Percentiles rank a stretch among this genome's conserved stretches.
These are phyloP conservation scores for Erucastrum elatum DNA, from an alignment of 345 rosid genomes.

Conservation along the genomic window DNA sequence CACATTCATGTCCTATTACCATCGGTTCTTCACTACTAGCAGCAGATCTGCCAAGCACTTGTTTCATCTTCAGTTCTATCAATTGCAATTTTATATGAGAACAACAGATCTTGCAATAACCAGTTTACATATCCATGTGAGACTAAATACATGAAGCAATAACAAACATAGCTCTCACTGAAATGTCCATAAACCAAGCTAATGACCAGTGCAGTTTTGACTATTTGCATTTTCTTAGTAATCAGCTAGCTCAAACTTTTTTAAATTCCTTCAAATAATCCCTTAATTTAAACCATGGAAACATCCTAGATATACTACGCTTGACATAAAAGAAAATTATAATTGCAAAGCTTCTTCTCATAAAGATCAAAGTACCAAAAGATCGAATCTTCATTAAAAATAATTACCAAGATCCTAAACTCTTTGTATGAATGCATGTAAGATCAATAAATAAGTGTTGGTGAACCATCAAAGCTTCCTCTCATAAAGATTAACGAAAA, in stretches of 20 bases:
- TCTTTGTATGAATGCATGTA: not conserved
- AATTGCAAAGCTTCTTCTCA: not conserved
- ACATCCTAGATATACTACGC: not conserved
- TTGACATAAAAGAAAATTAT: not conserved
- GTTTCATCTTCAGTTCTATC: too few species aligned
- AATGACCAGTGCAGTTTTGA: not conserved
- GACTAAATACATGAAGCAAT: not conserved
- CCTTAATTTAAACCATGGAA: not conserved
- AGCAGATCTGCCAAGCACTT: too few species aligned
- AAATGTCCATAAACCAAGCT: not conserved
- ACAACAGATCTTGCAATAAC: too few species aligned
- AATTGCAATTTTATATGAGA: too few species aligned
- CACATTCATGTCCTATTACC: slow-evolving; percentile 98
- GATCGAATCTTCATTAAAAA: not conserved
- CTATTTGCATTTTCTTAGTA: not conserved
- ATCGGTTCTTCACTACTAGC: slow-evolving; percentile 61
- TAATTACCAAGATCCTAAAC: not conserved
- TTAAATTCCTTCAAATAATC: too few species aligned
- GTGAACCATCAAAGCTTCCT: not conserved
- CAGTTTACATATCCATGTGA: too few species aligned
- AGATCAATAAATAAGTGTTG: not conserved
- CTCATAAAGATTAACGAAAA: not conserved
- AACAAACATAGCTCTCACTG: not conserved
- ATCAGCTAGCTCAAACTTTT: not conserved
- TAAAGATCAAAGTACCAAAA: too few species aligned